phyloP scores from a whole-genome alignment of 306 rosid species.

The Trichosanthes cucumerina region DNA sequence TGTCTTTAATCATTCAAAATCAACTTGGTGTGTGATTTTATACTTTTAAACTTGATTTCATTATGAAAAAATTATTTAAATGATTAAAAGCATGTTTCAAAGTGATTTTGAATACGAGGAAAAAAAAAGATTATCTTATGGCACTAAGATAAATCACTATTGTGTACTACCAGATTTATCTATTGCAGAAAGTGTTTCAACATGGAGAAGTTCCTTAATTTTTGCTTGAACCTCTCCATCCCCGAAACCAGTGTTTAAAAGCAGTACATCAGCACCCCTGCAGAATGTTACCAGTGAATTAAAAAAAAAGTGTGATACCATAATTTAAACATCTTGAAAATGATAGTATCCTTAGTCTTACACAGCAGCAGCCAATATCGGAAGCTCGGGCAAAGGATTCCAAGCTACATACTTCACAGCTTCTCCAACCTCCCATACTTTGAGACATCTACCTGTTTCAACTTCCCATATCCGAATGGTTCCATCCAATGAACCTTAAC shows the following conservation, averaged over 20 bases:
- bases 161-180: constrained; percentile 57
- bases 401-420: constrained; percentile 72
- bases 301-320: not conserved
- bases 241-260: constrained; percentile 63
- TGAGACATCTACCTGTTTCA: constrained; percentile 80
- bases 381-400: constrained; percentile 72
- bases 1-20: too few relatives aligned
- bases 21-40: too few relatives aligned
- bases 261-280: constrained; percentile 71
- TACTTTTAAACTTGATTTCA: too few relatives aligned
- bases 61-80: too few relatives aligned
- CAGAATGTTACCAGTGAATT: not conserved
- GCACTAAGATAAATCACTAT: constrained; percentile 5
- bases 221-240: constrained; percentile 65
- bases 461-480: constrained; percentile 94
- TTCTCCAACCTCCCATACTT: constrained; percentile 66
- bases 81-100: too few relatives aligned
- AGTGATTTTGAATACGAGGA: too few relatives aligned
- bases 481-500: constrained; percentile 76
- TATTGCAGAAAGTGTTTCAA: constrained; percentile 30
- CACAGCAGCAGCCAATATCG: constrained; percentile 65
- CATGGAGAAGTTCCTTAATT: constrained; percentile 51
- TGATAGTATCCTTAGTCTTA: constrained; percentile 34
- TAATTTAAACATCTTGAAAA: not conserved
- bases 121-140: too few relatives aligned